phyloP scores from a whole-genome alignment of 2,329 filamentous ascomycete genomes.

The Colletotrichum graminicola region DNA sequence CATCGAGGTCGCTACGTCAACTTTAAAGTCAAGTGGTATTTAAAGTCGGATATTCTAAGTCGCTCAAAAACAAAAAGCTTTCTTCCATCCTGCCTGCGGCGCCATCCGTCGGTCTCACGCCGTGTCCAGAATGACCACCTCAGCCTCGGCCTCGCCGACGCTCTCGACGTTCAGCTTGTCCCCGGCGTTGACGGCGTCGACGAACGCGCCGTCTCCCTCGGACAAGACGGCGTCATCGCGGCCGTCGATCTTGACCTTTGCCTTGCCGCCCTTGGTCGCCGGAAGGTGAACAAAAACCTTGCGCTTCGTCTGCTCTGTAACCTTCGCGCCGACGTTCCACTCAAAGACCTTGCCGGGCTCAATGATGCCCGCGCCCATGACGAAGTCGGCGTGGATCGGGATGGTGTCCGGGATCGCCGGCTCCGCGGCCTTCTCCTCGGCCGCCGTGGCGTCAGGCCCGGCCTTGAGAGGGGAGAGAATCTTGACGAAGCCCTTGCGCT shows the following conservation, averaged over 20 bases:
- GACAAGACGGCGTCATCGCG: slow-evolving; percentile 74
- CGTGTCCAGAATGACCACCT: slow-evolving; percentile 77
- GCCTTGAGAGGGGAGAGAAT: slow-evolving; percentile 82
- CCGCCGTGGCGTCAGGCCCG: slow-evolving; percentile 70
- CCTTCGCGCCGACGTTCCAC: slow-evolving; percentile 77
- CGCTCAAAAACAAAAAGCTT: slow-evolving; percentile 6
- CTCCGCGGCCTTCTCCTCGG: slow-evolving; percentile 73
- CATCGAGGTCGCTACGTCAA: background rate
- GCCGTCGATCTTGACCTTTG: slow-evolving; percentile 77
- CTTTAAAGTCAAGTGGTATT: background rate
- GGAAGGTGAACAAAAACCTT: slow-evolving; percentile 87
- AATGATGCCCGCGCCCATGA: slow-evolving; percentile 84
- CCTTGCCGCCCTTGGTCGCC: slow-evolving; percentile 81
- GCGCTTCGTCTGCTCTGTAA: slow-evolving; percentile 64
- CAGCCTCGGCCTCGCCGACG: slow-evolving; percentile 75
- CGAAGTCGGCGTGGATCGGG: slow-evolving; percentile 85
- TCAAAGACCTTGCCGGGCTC: slow-evolving; percentile 73
- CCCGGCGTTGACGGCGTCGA: slow-evolving; percentile 73
- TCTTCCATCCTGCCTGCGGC: slow-evolving; percentile 5
- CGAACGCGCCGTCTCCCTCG: slow-evolving; percentile 86
- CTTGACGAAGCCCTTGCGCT: slow-evolving; percentile 76
- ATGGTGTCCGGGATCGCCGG: slow-evolving; percentile 76
- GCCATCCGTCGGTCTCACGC: slow-evolving; percentile 54
- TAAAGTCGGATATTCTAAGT: slow-evolving; percentile 9
- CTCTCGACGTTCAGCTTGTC: slow-evolving; percentile 76